Conservation (phyloP, 805 yeast species). For the Kurtzmaniella cleridarum region DNA sequence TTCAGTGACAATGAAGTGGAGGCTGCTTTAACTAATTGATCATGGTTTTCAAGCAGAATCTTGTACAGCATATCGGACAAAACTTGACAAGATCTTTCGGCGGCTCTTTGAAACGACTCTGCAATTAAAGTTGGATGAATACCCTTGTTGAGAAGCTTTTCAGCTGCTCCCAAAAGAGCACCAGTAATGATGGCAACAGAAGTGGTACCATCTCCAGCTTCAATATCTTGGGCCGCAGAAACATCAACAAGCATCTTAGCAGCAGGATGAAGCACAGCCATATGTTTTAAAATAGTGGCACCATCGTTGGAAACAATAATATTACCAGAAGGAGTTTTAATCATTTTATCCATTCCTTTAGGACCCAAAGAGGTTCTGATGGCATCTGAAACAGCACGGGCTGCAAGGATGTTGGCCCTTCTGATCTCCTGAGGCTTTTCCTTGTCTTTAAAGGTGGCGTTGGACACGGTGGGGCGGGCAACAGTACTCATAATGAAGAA, state of each 20-base stretch:
- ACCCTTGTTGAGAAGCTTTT: conserved; percentile 78
- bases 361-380: conserved; percentile 96
- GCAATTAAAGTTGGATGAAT: conserved; percentile 95
- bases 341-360: conserved; percentile 99
- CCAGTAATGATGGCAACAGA: conserved; percentile 96
- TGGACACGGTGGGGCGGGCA: conserved; percentile 45
- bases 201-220: conserved; percentile 99
- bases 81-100: conserved; percentile 74
- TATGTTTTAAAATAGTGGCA: conserved; percentile 91
- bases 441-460: conserved; percentile 86
- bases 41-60: conserved; percentile 75
- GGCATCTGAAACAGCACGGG: conserved; percentile 92
- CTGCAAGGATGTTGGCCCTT: conserved; percentile 82
- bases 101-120: conserved; percentile 89
- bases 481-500: conserved; percentile 1
- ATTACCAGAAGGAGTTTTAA: conserved; percentile 87
- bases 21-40: conserved; percentile 85
- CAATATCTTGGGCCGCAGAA: conserved; percentile 96
- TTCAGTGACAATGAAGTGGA: conserved; percentile 90
- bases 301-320: conserved; percentile 97
- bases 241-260: conserved; percentile 96
- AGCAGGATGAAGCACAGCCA: conserved; percentile 98
- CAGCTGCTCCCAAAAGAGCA: conserved; percentile 91
- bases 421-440: conserved; percentile 96
- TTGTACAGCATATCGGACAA: conserved; percentile 79